Conservation (phyloP, 2,329 filamentous ascomycete genomes). For the Cladophialophora chaetospira region DNA sequence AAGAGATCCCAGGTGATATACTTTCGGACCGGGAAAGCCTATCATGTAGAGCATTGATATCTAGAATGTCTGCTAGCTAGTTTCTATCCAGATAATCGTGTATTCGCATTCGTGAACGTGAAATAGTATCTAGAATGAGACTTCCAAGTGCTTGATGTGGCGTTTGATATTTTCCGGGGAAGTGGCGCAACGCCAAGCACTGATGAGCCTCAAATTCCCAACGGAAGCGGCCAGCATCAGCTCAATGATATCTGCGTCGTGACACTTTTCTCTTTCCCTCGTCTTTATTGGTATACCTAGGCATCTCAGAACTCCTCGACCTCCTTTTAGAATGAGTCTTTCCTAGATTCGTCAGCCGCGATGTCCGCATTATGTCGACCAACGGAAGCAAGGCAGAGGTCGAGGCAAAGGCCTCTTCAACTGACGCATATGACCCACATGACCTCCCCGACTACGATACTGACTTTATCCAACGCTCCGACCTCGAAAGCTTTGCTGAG, state of each 20-base stretch:
- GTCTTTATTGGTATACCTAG: neutral
- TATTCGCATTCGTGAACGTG: neutral
- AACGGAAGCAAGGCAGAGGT: conserved; percentile 2
- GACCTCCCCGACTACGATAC: conserved; percentile 74
- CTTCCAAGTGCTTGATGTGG: neutral
- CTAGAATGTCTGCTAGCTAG: too few relatives aligned
- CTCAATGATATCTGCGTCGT: neutral
- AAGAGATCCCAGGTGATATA: too few relatives aligned
- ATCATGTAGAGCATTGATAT: too few relatives aligned
- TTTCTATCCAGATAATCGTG: too few relatives aligned
- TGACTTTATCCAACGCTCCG: conserved; percentile 72
- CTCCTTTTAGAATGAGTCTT: neutral
- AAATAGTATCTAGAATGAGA: neutral
- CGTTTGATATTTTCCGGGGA: neutral
- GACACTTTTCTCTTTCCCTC: neutral
- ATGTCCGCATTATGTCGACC: conserved; percentile 11
- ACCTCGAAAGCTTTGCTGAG: conserved; percentile 75
- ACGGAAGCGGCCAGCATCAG: neutral
- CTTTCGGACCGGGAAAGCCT: too few relatives aligned
- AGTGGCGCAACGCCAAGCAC: conserved; percentile 3
- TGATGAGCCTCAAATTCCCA: neutral
- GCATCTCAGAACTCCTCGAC: neutral
- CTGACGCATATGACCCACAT: conserved; percentile 23
- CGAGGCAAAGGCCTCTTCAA: neutral
- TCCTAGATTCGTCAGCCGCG: neutral